Evolutionary conservation across 306 rosid species (phyloP).

Genomic region (Neltuma alba): DNA sequence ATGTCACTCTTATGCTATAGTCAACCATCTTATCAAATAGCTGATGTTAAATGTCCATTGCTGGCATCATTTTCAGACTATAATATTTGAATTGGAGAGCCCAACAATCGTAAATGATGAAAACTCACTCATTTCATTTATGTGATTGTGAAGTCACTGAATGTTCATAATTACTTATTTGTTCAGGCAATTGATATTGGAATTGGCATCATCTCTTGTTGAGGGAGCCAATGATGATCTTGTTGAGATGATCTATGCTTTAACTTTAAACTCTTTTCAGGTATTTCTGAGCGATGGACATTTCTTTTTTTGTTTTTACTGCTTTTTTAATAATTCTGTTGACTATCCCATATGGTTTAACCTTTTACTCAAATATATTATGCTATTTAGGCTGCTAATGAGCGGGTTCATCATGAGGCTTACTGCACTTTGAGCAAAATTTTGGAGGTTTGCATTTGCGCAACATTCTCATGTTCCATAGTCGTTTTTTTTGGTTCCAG

Average conservation of each 20-base stretch:
- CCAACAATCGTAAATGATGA: not conserved
- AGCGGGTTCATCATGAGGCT: constrained; percentile 56
- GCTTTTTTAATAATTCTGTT: constrained; percentile 1
- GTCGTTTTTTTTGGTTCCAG: constrained; percentile 5
- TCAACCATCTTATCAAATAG: constrained; percentile 12
- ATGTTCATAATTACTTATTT: constrained; percentile 29
- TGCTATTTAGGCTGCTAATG: constrained; percentile 57
- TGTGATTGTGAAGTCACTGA: constrained; percentile 27
- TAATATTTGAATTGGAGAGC: constrained; percentile 23
- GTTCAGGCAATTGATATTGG: constrained; percentile 66
- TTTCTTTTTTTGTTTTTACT: constrained; percentile 19
- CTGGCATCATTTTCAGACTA: not conserved
- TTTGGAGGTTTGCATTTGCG: constrained; percentile 60
- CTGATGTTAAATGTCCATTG: not conserved
- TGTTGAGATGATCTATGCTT: constrained; percentile 65
- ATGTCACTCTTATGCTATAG: constrained; percentile 13
- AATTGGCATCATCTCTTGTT: constrained; percentile 74
- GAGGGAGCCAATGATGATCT: constrained; percentile 77
- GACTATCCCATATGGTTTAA: constrained; percentile 20
- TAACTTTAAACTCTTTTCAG: constrained; percentile 61
- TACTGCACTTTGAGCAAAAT: constrained; percentile 74
- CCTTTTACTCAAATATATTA: constrained; percentile 28
- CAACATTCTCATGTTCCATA: constrained; percentile 13
- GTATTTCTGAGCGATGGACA: constrained; percentile 44
- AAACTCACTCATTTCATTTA: constrained; percentile 21